These are phyloP conservation scores for Penicillium bialowiezense DNA, from an alignment of 495 filamentous ascomycete genomes.

Conservation along the genomic window DNA sequence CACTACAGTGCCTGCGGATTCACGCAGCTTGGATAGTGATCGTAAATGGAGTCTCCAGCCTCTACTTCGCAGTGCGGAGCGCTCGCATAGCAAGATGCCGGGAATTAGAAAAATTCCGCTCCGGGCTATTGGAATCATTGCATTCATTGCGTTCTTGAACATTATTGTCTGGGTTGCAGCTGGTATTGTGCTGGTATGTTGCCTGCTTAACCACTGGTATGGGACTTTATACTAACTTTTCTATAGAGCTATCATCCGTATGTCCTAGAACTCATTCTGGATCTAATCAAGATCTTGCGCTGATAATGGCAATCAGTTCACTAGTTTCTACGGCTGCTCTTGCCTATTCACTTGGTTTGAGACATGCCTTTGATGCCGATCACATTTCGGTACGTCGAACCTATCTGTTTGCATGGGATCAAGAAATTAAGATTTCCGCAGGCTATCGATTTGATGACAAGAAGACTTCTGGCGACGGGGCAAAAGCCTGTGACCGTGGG, in stretches of 20 bases:
- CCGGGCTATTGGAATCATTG: constrained; percentile 65
- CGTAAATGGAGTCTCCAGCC: constrained; percentile 34
- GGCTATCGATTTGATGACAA: constrained; percentile 95
- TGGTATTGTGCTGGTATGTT: constrained; percentile 61
- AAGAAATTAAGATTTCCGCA: constrained; percentile 17
- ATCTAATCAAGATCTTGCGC: neutral
- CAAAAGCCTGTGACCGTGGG: constrained; percentile 89
- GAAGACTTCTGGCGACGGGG: constrained; percentile 82
- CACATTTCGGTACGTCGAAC: constrained; percentile 68
- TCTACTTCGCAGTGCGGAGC: constrained; percentile 35
- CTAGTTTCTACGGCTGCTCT: constrained; percentile 78
- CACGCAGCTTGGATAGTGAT: constrained; percentile 11
- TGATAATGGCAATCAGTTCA: constrained; percentile 13
- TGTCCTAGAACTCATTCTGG: constrained; percentile 5
- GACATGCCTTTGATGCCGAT: constrained; percentile 94
- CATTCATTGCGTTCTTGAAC: constrained; percentile 63
- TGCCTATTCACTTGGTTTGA: constrained; percentile 83
- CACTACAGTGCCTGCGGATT: constrained; percentile 7
- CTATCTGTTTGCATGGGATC: neutral
- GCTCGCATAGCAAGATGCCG: constrained; percentile 46
- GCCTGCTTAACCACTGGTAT: neutral
- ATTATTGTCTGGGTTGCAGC: constrained; percentile 67
- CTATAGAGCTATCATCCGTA: constrained; percentile 37
- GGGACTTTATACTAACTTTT: constrained; percentile 6
- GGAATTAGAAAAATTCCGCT: constrained; percentile 58